Base-by-base conservation (phyloP, 2,329 filamentous ascomycete species). In the Botrytis galanthina region DNA sequence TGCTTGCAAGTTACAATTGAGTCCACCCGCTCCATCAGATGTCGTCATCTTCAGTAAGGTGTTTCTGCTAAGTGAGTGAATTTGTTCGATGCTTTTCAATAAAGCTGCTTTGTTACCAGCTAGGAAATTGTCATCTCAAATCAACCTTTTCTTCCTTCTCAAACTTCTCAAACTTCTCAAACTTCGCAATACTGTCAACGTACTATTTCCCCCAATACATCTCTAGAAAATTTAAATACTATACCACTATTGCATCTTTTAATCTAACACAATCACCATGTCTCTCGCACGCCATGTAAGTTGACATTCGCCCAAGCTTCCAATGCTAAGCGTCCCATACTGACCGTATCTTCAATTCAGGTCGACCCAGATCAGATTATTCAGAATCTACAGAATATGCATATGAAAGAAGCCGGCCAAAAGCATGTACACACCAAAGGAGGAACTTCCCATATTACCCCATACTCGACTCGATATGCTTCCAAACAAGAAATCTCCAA, bases 391-490 rank as follows among this genome's bases (percentile, higher is more conserved):
- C 85, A 86, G 66, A 84, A 86, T 75, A 75, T 82, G 37, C 80
- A 83, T 60, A 80, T 84, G 74, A 81, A 80, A 32, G 80, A 82
- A 54, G 80, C 82, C 57, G 80, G 81, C 14, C 75, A 79, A 8
- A 75, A 75, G 22, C 79, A 81, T 72, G 70, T 85, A 44, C 83
- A 83, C 67, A 82, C 81, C 29, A 77, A 80, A n/a, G 83, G 82
- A 51, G 81, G 82, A 16, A 83, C 84, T n/a, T 84, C 83, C 12
- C 87, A 89, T 77, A 84, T 85, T 16, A 90, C 87, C 3, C 83
- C 88, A 77, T 91, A 90, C 79, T 86, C 86, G 3, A 88, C 85
- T 32, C 84, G 86, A 60, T 91, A 90, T 80, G 85, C 87, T 32
- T 85, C 84, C 75, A 81, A 84, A 68, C 82, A 83, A 66, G 86